Evolutionary conservation across 805 yeast species (phyloP).

Genomic region (Candida railenensis): DNA sequence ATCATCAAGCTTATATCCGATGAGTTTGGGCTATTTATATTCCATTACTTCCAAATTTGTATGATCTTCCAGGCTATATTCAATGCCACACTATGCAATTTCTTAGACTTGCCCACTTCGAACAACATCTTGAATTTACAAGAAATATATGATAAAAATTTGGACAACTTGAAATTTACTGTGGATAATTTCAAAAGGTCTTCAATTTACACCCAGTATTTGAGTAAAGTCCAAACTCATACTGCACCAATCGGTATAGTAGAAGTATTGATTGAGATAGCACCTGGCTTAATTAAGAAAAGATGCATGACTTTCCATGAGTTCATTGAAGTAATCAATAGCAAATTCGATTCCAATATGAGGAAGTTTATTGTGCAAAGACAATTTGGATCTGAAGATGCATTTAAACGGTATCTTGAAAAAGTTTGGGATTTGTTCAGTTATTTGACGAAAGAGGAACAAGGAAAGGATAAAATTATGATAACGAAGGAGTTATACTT

Average conservation of each 20-base stretch:
- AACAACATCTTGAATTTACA: neutral
- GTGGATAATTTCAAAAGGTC: neutral
- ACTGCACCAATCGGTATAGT: neutral
- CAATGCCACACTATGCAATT: neutral
- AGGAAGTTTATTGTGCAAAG: constrained; percentile 18
- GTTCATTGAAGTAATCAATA: neutral
- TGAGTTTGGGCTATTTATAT: neutral
- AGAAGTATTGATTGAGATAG: neutral
- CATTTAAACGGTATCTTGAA: constrained; percentile 18
- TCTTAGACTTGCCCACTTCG: neutral
- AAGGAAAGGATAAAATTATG: constrained; percentile 4
- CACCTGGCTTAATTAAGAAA: neutral
- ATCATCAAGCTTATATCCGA: neutral
- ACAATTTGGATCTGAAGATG: constrained; percentile 26
- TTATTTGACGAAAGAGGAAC: constrained; percentile 11
- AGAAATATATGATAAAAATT: neutral
- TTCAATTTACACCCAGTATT: neutral
- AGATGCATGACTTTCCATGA: neutral
- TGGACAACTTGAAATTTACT: neutral
- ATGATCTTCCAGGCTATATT: constrained; percentile 1
- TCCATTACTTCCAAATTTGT: neutral
- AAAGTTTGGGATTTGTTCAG: constrained; percentile 23
- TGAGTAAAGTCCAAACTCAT: neutral
- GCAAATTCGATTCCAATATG: neutral
- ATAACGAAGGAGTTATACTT: constrained; percentile 16